Percentiles rank a stretch among this genome's conserved stretches.
phyloP scores from a whole-genome alignment of 441 rosid genomes.

The Biscutella laevigata region DNA sequence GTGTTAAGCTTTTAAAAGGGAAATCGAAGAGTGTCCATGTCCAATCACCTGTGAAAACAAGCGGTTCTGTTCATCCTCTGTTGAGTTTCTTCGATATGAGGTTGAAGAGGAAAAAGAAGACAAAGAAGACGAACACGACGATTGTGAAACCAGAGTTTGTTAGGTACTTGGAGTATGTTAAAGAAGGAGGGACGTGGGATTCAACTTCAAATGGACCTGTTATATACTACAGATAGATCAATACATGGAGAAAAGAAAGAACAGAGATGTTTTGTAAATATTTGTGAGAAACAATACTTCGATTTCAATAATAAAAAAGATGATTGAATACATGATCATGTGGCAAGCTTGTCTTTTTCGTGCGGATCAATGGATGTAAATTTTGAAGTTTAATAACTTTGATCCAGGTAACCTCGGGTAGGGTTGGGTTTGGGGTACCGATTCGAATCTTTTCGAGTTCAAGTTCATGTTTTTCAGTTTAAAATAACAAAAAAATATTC shows the following conservation, averaged over 20 bases:
- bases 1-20: constrained; percentile 24
- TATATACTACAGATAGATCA: constrained; percentile 28
- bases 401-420: too few relatives aligned
- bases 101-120: constrained; percentile 40
- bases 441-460: too few relatives aligned
- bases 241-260: background rate
- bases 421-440: too few relatives aligned
- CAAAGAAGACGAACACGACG: constrained; percentile 17
- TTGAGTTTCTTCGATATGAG: constrained; percentile 37
- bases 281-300: background rate
- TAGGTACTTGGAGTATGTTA: constrained; percentile 63
- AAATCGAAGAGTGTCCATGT: constrained; percentile 30
- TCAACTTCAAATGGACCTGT: constrained; percentile 35
- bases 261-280: background rate
- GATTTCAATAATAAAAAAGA: background rate
- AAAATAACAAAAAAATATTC: too few relatives aligned
- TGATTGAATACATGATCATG: background rate
- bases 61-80: constrained; percentile 39
- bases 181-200: constrained; percentile 69
- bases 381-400: too few relatives aligned
- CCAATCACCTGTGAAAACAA: constrained; percentile 34
- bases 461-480: too few relatives aligned
- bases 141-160: constrained; percentile 58
- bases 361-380: too few relatives aligned
- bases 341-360: too few relatives aligned